Evolutionary conservation across 2,329 filamentous ascomycete species (phyloP).

Genomic region (Beauveria varroae): DNA sequence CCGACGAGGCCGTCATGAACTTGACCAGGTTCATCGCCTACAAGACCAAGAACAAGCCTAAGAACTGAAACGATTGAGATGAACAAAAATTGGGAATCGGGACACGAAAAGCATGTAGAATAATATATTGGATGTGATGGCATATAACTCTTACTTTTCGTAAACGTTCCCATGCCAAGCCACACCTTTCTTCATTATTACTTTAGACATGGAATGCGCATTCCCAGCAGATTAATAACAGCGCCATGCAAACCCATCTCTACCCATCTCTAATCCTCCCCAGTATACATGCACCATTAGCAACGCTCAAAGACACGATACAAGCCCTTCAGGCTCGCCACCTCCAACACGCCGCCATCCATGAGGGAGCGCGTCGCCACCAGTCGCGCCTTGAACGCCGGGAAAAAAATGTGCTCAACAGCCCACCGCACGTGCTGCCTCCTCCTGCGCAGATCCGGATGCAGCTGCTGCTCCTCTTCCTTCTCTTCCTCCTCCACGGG

Average conservation of each 20-base stretch:
- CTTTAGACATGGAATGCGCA: background rate
- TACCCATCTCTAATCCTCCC: background rate
- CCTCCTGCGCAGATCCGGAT: slow-evolving; percentile 48
- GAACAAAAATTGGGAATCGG: background rate
- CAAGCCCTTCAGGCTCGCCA: slow-evolving; percentile 84
- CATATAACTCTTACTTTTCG: background rate
- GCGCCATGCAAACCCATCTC: background rate
- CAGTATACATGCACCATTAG: slow-evolving; percentile 33
- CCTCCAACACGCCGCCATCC: slow-evolving; percentile 68
- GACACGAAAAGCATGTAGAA: slow-evolving; percentile 4
- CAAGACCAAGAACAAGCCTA: slow-evolving; percentile 52
- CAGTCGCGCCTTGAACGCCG: slow-evolving; percentile 74
- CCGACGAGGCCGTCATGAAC: slow-evolving; percentile 56
- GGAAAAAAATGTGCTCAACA: slow-evolving; percentile 83
- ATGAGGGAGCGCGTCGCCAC: slow-evolving; percentile 75
- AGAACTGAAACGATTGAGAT: slow-evolving; percentile 3
- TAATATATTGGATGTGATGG: background rate
- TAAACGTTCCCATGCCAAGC: background rate
- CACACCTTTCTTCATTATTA: background rate
- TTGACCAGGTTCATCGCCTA: slow-evolving; percentile 55
- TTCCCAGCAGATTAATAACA: background rate
- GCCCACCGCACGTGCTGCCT: slow-evolving; percentile 64
- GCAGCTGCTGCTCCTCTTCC: slow-evolving; percentile 19
- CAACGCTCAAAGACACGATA: slow-evolving; percentile 95
- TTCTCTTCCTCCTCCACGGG: slow-evolving; percentile 26